Conservation (phyloP, 495 filamentous ascomycete genomes). For the Penicillium longicatenatum region DNA sequence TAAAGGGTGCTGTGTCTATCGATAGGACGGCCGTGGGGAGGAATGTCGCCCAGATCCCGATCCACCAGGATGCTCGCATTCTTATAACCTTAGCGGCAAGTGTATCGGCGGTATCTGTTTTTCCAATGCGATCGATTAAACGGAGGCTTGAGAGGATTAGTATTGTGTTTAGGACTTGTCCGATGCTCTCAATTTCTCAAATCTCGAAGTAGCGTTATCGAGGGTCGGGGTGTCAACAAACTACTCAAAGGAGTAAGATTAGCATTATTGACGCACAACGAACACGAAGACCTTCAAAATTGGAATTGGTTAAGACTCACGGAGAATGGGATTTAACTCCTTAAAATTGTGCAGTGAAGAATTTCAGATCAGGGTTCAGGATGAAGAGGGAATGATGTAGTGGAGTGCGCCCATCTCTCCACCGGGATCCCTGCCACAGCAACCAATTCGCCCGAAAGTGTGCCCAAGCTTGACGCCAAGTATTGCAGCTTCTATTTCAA, state of each 20-base stretch:
- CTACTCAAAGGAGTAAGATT: slow-evolving; percentile 40
- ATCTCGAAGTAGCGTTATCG: slow-evolving; percentile 13
- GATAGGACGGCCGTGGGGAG: slow-evolving; percentile 36
- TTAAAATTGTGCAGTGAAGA: neutral
- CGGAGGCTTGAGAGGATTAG: neutral
- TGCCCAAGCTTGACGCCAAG: neutral
- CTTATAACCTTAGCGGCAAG: slow-evolving; percentile 10
- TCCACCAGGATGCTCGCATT: slow-evolving; percentile 44
- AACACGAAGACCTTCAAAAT: neutral
- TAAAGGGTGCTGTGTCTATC: slow-evolving; percentile 34
- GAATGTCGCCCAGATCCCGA: slow-evolving; percentile 41
- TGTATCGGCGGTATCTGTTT: neutral
- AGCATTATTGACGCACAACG: neutral
- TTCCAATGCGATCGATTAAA: slow-evolving; percentile 11
- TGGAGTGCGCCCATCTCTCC: slow-evolving; percentile 28
- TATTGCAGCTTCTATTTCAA: neutral
- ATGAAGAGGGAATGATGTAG: slow-evolving; percentile 21
- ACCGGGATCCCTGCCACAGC: slow-evolving; percentile 43
- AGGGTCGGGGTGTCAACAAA: slow-evolving; percentile 40
- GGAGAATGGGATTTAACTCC: neutral
- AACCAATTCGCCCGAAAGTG: slow-evolving; percentile 27
- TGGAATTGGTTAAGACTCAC: neutral
- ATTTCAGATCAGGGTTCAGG: slow-evolving; percentile 8
- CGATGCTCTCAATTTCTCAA: slow-evolving; percentile 15
- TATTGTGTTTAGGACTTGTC: neutral